Conservation (phyloP, 176 grass and related monocot genomes). For the Neostapfia colusana region DNA sequence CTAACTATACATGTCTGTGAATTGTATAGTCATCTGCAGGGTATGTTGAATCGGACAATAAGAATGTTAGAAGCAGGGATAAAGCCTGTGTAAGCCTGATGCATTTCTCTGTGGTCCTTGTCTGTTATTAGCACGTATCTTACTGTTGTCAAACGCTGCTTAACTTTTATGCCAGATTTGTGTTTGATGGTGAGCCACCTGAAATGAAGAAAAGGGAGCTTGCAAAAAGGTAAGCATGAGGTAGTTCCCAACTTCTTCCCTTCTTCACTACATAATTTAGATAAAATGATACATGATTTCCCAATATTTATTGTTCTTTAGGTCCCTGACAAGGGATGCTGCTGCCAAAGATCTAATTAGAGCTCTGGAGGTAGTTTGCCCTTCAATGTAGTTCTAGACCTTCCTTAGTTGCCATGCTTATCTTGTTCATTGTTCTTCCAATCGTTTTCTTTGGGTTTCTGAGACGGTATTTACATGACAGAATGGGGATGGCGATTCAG, state of each 20-base stretch:
- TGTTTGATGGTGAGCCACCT: slow-evolving; percentile 94
- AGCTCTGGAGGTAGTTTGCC: slow-evolving; percentile 72
- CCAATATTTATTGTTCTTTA: slow-evolving; percentile 38
- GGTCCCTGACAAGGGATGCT: slow-evolving; percentile 72
- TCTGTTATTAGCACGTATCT: slow-evolving; percentile 15
- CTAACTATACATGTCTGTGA: neutral
- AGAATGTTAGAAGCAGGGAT: slow-evolving; percentile 91
- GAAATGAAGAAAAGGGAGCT: slow-evolving; percentile 83
- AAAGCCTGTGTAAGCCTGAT: slow-evolving; percentile 80
- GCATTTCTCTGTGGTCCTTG: slow-evolving; percentile 17
- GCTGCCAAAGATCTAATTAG: slow-evolving; percentile 62
- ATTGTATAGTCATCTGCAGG: slow-evolving; percentile 74
- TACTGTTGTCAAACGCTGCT: slow-evolving; percentile 28
- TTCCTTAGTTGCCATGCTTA: neutral
- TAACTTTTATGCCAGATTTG: slow-evolving; percentile 61
- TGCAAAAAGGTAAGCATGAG: slow-evolving; percentile 57
- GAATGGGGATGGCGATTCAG: slow-evolving; percentile 69
- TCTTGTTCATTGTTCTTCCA: neutral
- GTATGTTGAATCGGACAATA: slow-evolving; percentile 81
- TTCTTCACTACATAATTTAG: slow-evolving; percentile 12
- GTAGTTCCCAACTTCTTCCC: slow-evolving; percentile 10
- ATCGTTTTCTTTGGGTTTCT: slow-evolving; percentile 30
- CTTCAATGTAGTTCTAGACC: neutral
- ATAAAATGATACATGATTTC: neutral
- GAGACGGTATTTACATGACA: slow-evolving; percentile 45